These are phyloP conservation scores for Hyparrhenia diplandra DNA, from an alignment of 176 grass and related monocot genomes.

Conservation along the genomic window DNA sequence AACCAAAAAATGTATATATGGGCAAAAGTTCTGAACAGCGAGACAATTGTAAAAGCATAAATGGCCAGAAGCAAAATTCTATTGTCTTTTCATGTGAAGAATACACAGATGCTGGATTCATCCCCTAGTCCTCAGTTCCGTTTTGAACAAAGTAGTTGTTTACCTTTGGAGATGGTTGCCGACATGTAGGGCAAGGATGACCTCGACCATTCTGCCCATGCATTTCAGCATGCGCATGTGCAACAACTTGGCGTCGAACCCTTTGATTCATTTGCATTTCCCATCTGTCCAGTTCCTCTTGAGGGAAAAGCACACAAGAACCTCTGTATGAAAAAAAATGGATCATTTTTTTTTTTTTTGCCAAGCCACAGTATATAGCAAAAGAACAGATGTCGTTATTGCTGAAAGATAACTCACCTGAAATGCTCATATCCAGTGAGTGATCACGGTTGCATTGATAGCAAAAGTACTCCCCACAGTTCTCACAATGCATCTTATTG, in stretches of 20 bases:
- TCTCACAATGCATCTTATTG: constrained; percentile 74
- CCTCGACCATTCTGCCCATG: constrained; percentile 1
- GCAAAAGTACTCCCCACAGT: constrained; percentile 64
- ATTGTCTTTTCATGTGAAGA: constrained; percentile 2
- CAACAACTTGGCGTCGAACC: constrained; percentile 36
- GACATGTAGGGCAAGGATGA: constrained; percentile 63
- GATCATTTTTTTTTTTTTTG: constrained; percentile 31
- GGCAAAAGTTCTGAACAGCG: not conserved
- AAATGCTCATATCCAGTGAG: constrained; percentile 90
- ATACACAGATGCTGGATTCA: not conserved
- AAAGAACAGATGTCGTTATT: constrained; percentile 9
- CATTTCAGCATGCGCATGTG: constrained; percentile 41
- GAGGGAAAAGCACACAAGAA: constrained; percentile 57
- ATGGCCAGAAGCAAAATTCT: not conserved
- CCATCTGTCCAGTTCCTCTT: constrained; percentile 66
- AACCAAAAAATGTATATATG: not conserved
- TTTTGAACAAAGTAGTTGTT: constrained; percentile 7
- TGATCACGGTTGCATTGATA: constrained; percentile 64
- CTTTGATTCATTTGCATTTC: constrained; percentile 61
- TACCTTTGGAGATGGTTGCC: constrained; percentile 60
- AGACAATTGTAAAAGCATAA: not conserved
- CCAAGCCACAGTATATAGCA: not conserved
- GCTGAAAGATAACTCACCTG: constrained; percentile 34
- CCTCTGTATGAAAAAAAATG: constrained; percentile 33
- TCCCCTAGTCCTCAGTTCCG: not conserved